A percentile compares a stretch with the other conserved stretches of the same genome.
phyloP scores from a whole-genome alignment of 1,284 basidiomycete genomes.

The Puccinia triticina region DNA sequence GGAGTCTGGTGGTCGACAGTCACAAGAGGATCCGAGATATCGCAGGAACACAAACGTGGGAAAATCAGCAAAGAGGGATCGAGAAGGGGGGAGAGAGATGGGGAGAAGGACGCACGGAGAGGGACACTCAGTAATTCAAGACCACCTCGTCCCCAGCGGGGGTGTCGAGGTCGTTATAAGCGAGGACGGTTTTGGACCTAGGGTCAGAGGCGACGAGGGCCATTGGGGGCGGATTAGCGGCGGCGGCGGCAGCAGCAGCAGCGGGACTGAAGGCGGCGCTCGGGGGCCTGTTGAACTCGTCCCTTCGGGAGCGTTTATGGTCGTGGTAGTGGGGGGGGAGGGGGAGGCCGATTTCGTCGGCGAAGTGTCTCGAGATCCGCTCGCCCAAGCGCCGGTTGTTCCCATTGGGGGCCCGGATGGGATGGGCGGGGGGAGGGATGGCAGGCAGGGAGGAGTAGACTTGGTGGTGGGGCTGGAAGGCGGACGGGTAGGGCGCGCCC shows the following conservation, averaged over 20 bases:
- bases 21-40: too few relatives aligned
- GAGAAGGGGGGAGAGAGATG: neutral
- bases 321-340: conserved; percentile 13
- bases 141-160: conserved; percentile 51
- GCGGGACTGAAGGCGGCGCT: neutral
- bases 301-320: conserved; percentile 22
- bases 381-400: conserved; percentile 38
- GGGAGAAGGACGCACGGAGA: neutral
- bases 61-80: neutral
- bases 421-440: conserved; percentile 32
- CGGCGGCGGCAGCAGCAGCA: neutral
- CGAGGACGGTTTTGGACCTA: conserved; percentile 48
- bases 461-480: conserved; percentile 34
- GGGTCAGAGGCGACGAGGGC: conserved; percentile 35
- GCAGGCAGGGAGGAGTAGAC: conserved; percentile 33
- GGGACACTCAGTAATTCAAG: conserved; percentile 45
- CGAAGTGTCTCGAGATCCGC: conserved; percentile 44
- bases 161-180: conserved; percentile 50
- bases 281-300: conserved; percentile 1
- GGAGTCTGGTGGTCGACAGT: too few relatives aligned
- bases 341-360: conserved; percentile 4
- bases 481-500: conserved; percentile 16
- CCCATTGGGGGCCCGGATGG: conserved; percentile 4
- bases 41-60: too few relatives aligned
- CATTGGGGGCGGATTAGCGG: neutral